Evolutionary conservation across 2,329 filamentous ascomycete species (phyloP).

Genomic region (Macrophomina pseudophaseolina): DNA sequence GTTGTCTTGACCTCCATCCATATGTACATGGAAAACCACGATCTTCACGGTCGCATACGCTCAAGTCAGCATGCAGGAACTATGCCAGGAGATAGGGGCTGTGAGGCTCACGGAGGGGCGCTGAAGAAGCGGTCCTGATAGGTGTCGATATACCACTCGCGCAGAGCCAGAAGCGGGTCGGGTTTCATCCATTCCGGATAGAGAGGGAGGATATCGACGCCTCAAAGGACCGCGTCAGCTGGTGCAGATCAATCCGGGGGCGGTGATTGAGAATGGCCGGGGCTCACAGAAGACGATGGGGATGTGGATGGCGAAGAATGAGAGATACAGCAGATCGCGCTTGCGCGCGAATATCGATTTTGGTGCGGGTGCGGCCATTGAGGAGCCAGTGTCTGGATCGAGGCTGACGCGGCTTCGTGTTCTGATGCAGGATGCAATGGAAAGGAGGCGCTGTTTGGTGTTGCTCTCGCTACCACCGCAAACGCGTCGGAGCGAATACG

Average conservation of each 20-base stretch:
- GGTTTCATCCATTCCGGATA: slow-evolving; percentile 61
- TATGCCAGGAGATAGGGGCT: background rate
- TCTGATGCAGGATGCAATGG: background rate
- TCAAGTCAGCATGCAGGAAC: background rate
- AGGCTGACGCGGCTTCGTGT: slow-evolving; percentile 14
- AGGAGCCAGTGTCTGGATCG: background rate
- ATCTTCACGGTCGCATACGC: background rate
- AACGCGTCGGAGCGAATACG: background rate
- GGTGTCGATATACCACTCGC: slow-evolving; percentile 63
- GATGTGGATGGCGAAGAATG: slow-evolving; percentile 67
- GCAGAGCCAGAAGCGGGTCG: slow-evolving; percentile 55
- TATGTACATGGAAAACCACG: slow-evolving; percentile 63
- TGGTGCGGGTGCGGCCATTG: slow-evolving; percentile 1
- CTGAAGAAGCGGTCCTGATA: slow-evolving; percentile 70
- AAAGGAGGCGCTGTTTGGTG: slow-evolving; percentile 9
- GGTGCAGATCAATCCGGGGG: slow-evolving; percentile 11
- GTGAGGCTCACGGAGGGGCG: slow-evolving; percentile 51
- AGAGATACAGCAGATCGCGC: slow-evolving; percentile 56
- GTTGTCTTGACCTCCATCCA: slow-evolving; percentile 55
- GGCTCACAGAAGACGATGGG: slow-evolving; percentile 65
- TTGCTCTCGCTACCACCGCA: slow-evolving; percentile 7
- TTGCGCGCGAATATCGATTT: slow-evolving; percentile 45
- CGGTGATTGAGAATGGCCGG: slow-evolving; percentile 17
- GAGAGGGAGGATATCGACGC: slow-evolving; percentile 65
- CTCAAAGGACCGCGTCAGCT: slow-evolving; percentile 43